Evolutionary conservation across 768 basidiomycete species (phyloP), one percentile per base, ranked within the genome.

Genomic region (Fistulinella prunicolor): DNA sequence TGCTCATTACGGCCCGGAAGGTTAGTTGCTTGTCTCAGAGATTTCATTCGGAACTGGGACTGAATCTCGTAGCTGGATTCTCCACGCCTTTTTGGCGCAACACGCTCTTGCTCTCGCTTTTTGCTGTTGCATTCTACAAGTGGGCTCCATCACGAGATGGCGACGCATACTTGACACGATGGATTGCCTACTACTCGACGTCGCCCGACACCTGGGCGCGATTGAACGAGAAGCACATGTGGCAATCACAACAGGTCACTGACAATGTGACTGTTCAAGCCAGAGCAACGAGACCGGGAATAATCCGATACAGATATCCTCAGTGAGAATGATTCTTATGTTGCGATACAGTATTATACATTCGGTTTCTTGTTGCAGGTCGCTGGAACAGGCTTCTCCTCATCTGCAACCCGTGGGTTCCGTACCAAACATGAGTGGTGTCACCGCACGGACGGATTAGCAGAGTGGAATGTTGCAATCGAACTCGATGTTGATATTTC

Each of bases 241-340:
- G 49, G 63, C 73, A 50, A 64, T 78, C 51, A 58, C 64, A 46
- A 70, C 79, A 51, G 68, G 76, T 46, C 32, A 55, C 61, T 14
- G 69, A 74, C 9, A 68, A 61, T 38, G 54, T 74, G 44, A 56
- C 81, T 9, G 59, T 81, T 30, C 56, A 73, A 58, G 54, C 67
- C 67, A 60, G 72, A 68, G 57, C 73, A 63, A 66, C 73, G 65
- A 59, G 75, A 70, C 57, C 74, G 42, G 52, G 51, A 14, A 74
- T 85, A 32, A 80, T 82, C 62, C 77, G 85, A 34, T 83, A 79
- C 62, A 75, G 84, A 55, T 86, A 82, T 63, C 83, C 87, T 44
- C 83, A 86, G 89, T 91, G 56, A 66, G 86, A 77, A 32, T n/a
- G 42, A 21, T 19, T 30, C 12, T 36, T 26, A 9, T 19, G 37